These are phyloP conservation scores for Pythium insidiosum DNA, from an alignment of 352 stramenopile genomes.

Conservation along the genomic window DNA sequence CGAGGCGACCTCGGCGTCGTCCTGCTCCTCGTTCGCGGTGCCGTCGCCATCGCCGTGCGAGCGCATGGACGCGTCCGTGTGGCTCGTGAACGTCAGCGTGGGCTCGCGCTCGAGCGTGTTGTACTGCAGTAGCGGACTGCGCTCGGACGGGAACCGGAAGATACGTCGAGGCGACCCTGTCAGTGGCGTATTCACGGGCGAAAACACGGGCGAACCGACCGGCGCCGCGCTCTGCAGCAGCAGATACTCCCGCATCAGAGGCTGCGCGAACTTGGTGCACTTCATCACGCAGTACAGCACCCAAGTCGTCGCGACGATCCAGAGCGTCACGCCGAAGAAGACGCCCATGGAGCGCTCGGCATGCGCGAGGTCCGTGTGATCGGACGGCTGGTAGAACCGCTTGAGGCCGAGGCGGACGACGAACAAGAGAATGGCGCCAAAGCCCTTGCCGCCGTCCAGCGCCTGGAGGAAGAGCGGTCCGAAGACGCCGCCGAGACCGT, in stretches of 20 bases:
- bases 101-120: constrained; percentile 14
- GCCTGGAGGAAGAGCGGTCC: constrained; percentile 69
- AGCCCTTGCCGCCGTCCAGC: constrained; percentile 72
- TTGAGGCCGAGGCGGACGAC: constrained; percentile 52
- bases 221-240: constrained; percentile 60
- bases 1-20: constrained; percentile 14
- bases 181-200: constrained; percentile 34
- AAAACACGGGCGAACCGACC: constrained; percentile 35
- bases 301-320: constrained; percentile 46
- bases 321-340: constrained; percentile 58
- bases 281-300: constrained; percentile 38
- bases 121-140: constrained; percentile 30
- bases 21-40: too few species aligned
- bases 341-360: constrained; percentile 44
- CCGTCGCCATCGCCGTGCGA: too few species aligned
- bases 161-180: constrained; percentile 15
- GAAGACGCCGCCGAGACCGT: constrained; percentile 73
- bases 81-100: too few species aligned
- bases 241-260: constrained; percentile 57
- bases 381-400: constrained; percentile 21
- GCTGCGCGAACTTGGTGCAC: constrained; percentile 47
- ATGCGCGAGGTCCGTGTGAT: constrained; percentile 3
- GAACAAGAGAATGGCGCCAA: constrained; percentile 66
- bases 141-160: constrained; percentile 22
- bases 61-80: too few species aligned